Evolutionary conservation across 73 alveolate genomes (phyloP), one percentile per base, ranked within the genome.

Genomic region (Blepharisma stoltei): DNA sequence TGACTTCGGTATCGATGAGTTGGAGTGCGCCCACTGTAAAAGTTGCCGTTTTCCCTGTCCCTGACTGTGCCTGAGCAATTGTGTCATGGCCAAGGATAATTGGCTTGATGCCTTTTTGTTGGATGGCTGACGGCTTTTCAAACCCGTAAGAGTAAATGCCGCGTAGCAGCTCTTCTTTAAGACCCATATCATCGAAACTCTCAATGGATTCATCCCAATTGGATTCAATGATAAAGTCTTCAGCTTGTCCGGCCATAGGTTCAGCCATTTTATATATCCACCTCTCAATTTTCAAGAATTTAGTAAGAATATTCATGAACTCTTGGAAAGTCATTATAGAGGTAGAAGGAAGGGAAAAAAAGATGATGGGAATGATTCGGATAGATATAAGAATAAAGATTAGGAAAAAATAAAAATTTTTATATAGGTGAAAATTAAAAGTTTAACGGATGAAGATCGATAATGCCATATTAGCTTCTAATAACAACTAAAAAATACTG

Each of bases 21-120:
- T 95, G 89, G 76, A 96, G 78, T 21, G 95, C 79, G 44, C 94
- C 87, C 25, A 96, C 92, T 65, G 98, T 89, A 90, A 88, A 96
- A 44, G 98, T 88, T 83, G 93, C 95, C 65, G 98, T 96, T 86
- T 96, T 96, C 54, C 99, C 99, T 81, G 99, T 96, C 65, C 98
- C 97, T 55, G 93, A 86, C 75, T 86, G 84, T 38, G 93, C 99
- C 83, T 94, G 96, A 60, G 98, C 99, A 45, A 96, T 92, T 48
- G 96, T 94, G 67, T 96, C 98, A 66, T 86, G 87, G 76, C 97
- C 97, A 75, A 88, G 81, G 67, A 94, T 88, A 25, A 94, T 87
- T 23, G 99, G 99, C 27, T 87, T 96, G 78, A 94, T 96, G 54
- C 95, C 98, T 69, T 92, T 90, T 81, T 92, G 96, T 81, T 96